A percentile compares a stretch with the other conserved stretches of the same genome.
Conservation (phyloP, 768 basidiomycete species). For the Kwoniella europaea region DNA sequence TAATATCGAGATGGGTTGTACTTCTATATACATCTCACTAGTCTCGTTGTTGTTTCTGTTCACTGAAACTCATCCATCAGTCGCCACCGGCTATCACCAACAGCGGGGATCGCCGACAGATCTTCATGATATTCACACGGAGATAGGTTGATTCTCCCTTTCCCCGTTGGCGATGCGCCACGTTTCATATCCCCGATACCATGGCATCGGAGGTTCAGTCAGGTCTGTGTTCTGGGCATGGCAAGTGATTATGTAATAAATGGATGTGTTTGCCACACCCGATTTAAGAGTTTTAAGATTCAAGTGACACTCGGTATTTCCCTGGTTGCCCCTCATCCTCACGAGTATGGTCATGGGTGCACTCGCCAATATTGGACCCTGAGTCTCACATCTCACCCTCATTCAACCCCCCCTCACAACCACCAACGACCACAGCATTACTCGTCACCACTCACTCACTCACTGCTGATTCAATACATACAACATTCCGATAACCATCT, state of each 20-base stretch:
- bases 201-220: background rate
- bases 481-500: background rate
- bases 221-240: background rate
- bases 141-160: background rate
- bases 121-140: background rate
- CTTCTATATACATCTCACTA: background rate
- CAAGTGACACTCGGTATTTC: background rate
- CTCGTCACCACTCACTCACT: background rate
- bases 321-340: constrained; percentile 1
- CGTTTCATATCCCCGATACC: background rate
- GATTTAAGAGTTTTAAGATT: background rate
- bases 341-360: background rate
- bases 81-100: constrained; percentile 10
- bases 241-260: background rate
- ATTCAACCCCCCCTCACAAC: background rate
- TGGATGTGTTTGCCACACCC: background rate
- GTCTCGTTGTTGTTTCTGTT: background rate
- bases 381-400: background rate
- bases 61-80: background rate
- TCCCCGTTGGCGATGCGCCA: background rate
- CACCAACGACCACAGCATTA: background rate
- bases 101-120: background rate
- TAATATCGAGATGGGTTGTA: no score
- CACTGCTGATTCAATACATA: background rate
- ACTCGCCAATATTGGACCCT: constrained; percentile 1